Percentiles rank a stretch among this genome's conserved stretches.
Conservation (phyloP, 106 monocot species). For the Alisma plantagoaquatica region DNA sequence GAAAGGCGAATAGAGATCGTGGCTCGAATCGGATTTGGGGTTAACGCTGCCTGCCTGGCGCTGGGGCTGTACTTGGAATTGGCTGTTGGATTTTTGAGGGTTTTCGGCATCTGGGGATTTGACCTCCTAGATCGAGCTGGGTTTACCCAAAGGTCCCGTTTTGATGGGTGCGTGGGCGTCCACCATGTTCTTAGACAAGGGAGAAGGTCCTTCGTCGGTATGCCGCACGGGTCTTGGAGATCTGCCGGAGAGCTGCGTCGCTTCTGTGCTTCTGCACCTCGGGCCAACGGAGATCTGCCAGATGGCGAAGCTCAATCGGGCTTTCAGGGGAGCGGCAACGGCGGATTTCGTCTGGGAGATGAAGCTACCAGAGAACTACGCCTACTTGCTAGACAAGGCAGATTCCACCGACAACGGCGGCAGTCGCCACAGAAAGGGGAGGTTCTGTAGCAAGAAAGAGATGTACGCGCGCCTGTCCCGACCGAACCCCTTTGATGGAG, state of each 20-base stretch:
- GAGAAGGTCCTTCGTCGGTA: not conserved
- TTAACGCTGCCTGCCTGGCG: no score
- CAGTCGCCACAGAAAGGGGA: no score
- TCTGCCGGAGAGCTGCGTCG: conserved; percentile 79
- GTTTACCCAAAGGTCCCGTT: no score
- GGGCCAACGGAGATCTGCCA: conserved; percentile 69
- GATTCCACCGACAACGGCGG: no score
- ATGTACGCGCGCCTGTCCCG: conserved; percentile 58
- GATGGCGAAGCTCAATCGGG: conserved; percentile 41
- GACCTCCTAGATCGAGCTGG: no score
- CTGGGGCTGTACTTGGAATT: no score
- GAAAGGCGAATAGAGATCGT: no score
- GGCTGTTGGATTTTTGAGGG: no score
- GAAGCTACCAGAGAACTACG: conserved; percentile 66
- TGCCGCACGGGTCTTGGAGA: conserved; percentile 26
- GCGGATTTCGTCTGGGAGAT: conserved; percentile 60
- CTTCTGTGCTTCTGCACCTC: conserved; percentile 56
- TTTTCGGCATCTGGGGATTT: no score
- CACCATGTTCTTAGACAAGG: no score
- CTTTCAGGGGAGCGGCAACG: conserved; percentile 50
- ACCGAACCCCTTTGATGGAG: conserved; percentile 60
- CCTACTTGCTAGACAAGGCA: conserved; percentile 21
- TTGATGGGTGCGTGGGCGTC: conserved; percentile 12
- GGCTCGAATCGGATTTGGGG: no score
- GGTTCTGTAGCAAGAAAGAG: conserved; percentile 49